Evolutionary conservation across 352 stramenopile genomes (phyloP).

Genomic region (Halophytophthora batemanensis): DNA sequence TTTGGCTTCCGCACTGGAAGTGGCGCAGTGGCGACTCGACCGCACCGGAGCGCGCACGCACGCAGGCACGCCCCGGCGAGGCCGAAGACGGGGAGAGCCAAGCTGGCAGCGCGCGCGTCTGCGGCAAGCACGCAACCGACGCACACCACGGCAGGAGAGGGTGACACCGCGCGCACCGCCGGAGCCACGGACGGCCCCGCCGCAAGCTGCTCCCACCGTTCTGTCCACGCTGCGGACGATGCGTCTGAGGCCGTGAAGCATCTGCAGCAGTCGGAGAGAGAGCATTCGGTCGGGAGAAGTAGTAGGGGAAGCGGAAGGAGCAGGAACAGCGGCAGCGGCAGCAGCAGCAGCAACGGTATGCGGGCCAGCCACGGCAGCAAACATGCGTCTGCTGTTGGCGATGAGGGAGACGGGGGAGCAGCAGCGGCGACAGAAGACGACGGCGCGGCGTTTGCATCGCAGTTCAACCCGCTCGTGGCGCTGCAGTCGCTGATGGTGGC

Average conservation of each 20-base stretch:
- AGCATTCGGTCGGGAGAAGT: background rate
- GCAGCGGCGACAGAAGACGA: background rate
- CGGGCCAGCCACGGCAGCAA: background rate
- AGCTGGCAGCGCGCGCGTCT: too few species aligned
- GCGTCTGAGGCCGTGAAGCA: constrained; percentile 23
- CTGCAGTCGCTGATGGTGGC: constrained; percentile 44
- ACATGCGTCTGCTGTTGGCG: background rate
- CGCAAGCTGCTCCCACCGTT: constrained; percentile 3
- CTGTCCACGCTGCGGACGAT: constrained; percentile 20
- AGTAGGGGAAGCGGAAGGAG: background rate
- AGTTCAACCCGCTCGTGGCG: constrained; percentile 38
- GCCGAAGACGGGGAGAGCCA: too few species aligned
- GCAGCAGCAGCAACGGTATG: constrained; percentile 2
- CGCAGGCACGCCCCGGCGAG: too few species aligned
- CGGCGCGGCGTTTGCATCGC: background rate
- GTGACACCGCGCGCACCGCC: too few species aligned
- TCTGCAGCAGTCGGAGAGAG: constrained; percentile 5
- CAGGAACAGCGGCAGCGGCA: background rate
- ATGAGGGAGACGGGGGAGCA: constrained; percentile 1
- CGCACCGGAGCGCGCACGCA: too few species aligned
- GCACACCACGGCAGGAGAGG: background rate
- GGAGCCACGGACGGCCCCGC: background rate
- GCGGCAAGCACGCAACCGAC: too few species aligned
- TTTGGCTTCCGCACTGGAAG: too few species aligned
- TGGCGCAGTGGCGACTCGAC: too few species aligned